Conservation (phyloP, 441 rosid species). For the Hypseocharis bilobata region DNA sequence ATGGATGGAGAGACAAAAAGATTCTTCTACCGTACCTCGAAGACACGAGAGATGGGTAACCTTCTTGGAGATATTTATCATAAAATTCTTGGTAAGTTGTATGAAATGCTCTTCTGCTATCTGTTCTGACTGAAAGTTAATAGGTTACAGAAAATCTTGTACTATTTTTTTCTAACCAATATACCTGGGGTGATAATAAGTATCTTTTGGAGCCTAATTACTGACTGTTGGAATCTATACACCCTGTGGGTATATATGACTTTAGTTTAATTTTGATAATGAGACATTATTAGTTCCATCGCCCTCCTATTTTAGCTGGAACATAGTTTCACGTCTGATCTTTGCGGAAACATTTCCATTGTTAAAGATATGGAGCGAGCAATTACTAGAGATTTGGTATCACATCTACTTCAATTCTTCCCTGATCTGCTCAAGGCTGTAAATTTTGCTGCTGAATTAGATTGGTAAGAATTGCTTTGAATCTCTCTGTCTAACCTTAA, state of each 20-base stretch:
- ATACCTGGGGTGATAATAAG: not conserved
- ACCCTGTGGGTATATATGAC: not conserved
- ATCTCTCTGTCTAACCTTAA: not conserved
- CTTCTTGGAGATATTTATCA: conserved; percentile 94
- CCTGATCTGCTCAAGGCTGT: conserved; percentile 64
- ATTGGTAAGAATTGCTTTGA: conserved; percentile 52
- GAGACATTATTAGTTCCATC: not conserved
- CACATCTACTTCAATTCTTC: conserved; percentile 61
- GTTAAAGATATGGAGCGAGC: conserved; percentile 87
- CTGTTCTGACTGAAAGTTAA: not conserved
- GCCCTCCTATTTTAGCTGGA: conserved; percentile 5
- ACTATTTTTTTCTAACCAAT: conserved; percentile 14
- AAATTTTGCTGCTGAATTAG: conserved; percentile 83
- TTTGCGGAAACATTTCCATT: conserved; percentile 3
- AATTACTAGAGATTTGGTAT: conserved; percentile 74
- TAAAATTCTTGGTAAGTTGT: conserved; percentile 64
- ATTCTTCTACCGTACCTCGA: conserved; percentile 75
- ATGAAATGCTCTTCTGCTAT: conserved; percentile 1
- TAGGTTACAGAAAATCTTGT: not conserved
- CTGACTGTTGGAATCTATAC: not conserved
- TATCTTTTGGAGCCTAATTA: conserved; percentile 9
- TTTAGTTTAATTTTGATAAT: conserved; percentile 1
- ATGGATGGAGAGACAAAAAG: conserved; percentile 62
- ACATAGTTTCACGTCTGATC: not conserved
- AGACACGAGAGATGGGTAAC: conserved; percentile 78